These are phyloP conservation scores for Karstenula rhodostoma DNA, from an alignment of 2,329 filamentous ascomycete species.

Conservation along the genomic window DNA sequence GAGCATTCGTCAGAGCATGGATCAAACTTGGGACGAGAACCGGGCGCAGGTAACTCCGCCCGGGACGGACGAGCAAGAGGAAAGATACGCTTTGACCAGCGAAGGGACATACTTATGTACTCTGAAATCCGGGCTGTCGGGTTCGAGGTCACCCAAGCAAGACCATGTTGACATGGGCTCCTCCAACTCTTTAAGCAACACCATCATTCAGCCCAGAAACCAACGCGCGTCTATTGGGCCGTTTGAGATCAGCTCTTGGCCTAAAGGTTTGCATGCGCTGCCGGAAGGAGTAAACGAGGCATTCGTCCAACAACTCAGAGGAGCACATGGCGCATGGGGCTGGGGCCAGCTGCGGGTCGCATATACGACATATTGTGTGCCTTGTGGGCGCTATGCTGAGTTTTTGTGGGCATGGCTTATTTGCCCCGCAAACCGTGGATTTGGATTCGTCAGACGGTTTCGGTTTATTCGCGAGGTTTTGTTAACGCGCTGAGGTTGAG, in stretches of 20 bases:
- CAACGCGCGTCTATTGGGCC: not conserved
- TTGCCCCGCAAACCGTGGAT: not conserved
- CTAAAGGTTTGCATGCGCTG: not conserved
- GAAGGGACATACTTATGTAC: conserved; percentile 6
- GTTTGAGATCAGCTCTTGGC: conserved; percentile 1
- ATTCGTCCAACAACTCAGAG: conserved; percentile 5
- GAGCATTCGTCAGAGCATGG: conserved; percentile 49
- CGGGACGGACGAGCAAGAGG: conserved; percentile 45
- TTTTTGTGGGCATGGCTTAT: not conserved
- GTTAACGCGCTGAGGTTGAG: conserved; percentile 3
- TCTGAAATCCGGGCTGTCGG: not conserved
- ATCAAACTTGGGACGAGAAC: conserved; percentile 40
- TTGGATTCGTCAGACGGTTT: not conserved
- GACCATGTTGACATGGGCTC: not conserved
- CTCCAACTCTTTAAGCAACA: conserved; percentile 1
- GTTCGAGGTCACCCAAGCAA: conserved; percentile 5
- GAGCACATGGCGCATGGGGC: not conserved
- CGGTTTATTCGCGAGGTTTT: conserved; percentile 6
- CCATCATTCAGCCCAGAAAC: not conserved
- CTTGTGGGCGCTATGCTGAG: conserved; percentile 7
- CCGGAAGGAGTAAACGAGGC: not conserved
- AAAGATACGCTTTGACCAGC: conserved; percentile 18
- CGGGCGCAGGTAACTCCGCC: conserved; percentile 48
- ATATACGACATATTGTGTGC: not conserved
- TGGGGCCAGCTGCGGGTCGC: conserved; percentile 5